Evolutionary conservation across 2,329 filamentous ascomycete species (phyloP), one percentile per base, ranked within the genome.

Genomic region (Tolypocladium pustulatum): DNA sequence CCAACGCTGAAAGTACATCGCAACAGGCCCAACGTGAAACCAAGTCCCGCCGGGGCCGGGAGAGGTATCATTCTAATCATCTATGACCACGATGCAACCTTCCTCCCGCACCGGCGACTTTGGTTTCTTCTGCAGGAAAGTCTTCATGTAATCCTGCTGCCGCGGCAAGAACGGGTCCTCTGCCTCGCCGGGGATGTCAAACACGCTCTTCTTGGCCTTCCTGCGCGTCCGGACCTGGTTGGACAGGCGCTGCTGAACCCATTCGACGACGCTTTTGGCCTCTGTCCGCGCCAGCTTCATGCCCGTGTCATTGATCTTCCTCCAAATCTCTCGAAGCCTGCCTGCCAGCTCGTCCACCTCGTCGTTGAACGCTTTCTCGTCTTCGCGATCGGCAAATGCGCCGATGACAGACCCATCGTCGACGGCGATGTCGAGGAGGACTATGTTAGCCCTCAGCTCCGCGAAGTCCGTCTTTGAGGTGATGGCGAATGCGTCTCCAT

Each of bases 201-300:
- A 83, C 5, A 83, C 76, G 63, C 75, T 80, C 60, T 76, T 77
- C 66, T 80, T 83, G 13, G 76, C 77, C 55, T 75, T 79, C 53
- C 76, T 78, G 64, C 81, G 82, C 13, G 88, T 89, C 55, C 91
- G 80, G 54, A 93, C 86, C 3, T 83, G 81, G 68, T 88, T 85
- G 54, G 85, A 74, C 17, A 97, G 76, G 58, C 92, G 83, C 66
- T 89, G 85, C 60, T 86, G 81, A n/a, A 96, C 75, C 59, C 85
- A 81, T 65, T 95, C 88, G 43, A 96, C 78, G 13, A 81, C 79
- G 57, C 85, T 85, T 72, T 96, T 96, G 15, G 89, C 85, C 67
- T 95, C 85, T 36, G 89, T 88, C 36, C 89, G 82, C 20, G 82
- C 81, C 59, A 94, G 78, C 27, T 84, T 84, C 52, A 90, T 87